Percentiles rank a stretch among this genome's conserved stretches.
Evolutionary conservation across 1,139 yeast species (phyloP).

Genomic region (Eremothecium cymbalariae): DNA sequence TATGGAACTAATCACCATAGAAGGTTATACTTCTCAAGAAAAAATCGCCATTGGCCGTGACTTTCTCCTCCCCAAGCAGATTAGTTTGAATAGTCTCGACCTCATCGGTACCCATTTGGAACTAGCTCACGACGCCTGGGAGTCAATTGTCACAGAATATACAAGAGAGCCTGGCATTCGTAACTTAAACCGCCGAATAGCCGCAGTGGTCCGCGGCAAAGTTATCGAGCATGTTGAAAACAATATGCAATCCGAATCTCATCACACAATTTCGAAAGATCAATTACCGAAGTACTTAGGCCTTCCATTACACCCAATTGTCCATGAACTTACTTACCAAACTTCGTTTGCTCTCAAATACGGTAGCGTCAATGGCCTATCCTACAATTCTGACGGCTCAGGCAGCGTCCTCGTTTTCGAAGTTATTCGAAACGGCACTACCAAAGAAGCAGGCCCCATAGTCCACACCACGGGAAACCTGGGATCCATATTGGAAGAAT

Average conservation of each 20-base stretch:
- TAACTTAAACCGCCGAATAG: constrained; percentile 62
- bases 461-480: constrained; percentile 71
- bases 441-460: constrained; percentile 19
- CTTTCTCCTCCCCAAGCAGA: constrained; percentile 74
- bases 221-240: constrained; percentile 65
- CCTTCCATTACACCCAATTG: constrained; percentile 38
- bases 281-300: constrained; percentile 49
- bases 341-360: constrained; percentile 37
- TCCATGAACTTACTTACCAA: constrained; percentile 25
- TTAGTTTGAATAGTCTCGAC: constrained; percentile 61
- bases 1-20: constrained; percentile 72
- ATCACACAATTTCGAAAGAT: constrained; percentile 38
- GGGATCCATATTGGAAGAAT: constrained; percentile 76
- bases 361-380: constrained; percentile 86
- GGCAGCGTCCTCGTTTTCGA: constrained; percentile 81
- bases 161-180: constrained; percentile 89
- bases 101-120: constrained; percentile 30
- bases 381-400: constrained; percentile 81
- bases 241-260: constrained; percentile 19
- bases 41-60: constrained; percentile 65
- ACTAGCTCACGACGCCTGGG: constrained; percentile 46
- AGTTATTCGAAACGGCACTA: constrained; percentile 45
- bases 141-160: constrained; percentile 56
- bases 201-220: constrained; percentile 68
- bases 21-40: constrained; percentile 77